Evolutionary conservation across 2,329 filamentous ascomycete genomes (phyloP).

Genomic region (Neonectria punicea): DNA sequence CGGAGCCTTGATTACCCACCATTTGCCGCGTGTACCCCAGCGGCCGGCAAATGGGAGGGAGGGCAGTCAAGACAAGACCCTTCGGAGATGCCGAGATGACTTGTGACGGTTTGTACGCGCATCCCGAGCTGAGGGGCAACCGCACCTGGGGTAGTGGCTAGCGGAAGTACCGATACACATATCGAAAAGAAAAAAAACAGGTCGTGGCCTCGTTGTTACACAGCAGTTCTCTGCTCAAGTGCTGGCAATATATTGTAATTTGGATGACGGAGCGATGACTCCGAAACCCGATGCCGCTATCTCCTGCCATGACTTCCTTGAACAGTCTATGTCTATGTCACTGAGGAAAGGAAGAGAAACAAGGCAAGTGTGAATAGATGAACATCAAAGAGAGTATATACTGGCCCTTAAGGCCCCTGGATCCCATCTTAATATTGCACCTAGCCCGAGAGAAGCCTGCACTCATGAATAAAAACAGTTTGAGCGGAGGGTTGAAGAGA

Average conservation of each 20-base stretch:
- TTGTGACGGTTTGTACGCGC: background rate
- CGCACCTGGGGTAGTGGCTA: background rate
- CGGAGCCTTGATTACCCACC: background rate
- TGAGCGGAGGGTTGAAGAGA: background rate
- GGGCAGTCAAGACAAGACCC: background rate
- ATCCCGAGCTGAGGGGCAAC: background rate
- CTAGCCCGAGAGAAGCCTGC: background rate
- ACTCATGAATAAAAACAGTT: background rate
- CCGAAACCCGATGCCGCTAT: background rate
- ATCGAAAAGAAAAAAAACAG: background rate
- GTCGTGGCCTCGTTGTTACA: background rate
- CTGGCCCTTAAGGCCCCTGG: conserved; percentile 4
- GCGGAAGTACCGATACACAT: background rate
- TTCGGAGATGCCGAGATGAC: background rate
- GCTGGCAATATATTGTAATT: background rate
- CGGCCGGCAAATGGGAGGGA: background rate
- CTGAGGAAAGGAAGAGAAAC: background rate
- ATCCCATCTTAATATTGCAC: background rate
- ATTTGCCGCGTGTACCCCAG: background rate
- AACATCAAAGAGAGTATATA: background rate
- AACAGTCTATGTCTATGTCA: background rate
- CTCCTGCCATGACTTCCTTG: background rate
- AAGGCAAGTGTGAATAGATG: too few species aligned
- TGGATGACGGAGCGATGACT: background rate
- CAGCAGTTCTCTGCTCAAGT: background rate